phyloP scores from a whole-genome alignment of 352 stramenopile species.

The Globisporangium sylvaticum region DNA sequence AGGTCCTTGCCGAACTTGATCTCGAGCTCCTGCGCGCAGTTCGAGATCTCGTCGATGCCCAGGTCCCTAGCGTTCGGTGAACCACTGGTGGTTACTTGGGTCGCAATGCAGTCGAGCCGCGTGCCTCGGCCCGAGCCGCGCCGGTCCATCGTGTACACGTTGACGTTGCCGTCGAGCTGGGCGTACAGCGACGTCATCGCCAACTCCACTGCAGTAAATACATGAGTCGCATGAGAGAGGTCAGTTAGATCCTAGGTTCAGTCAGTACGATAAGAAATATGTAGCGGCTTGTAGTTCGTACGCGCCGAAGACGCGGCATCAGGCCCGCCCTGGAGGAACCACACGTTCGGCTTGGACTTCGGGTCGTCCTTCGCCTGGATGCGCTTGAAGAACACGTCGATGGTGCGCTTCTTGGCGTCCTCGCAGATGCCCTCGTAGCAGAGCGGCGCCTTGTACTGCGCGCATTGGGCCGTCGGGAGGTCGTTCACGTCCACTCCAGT shows the following conservation, averaged over 20 bases:
- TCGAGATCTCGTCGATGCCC: constrained; percentile 20
- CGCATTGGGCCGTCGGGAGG: constrained; percentile 23
- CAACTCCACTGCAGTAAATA: no score
- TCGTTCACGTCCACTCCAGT: neutral
- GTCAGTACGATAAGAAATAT: neutral
- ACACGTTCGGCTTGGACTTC: constrained; percentile 18
- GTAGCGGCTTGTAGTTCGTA: neutral
- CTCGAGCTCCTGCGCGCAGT: constrained; percentile 27
- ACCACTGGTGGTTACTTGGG: constrained; percentile 23
- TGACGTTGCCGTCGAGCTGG: constrained; percentile 26
- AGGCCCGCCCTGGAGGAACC: constrained; percentile 50
- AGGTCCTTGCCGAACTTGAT: constrained; percentile 24
- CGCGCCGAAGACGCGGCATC: constrained; percentile 5
- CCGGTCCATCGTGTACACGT: constrained; percentile 48
- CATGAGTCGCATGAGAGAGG: no score
- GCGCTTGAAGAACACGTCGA: constrained; percentile 50
- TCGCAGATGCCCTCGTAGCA: constrained; percentile 36
- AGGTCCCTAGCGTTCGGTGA: constrained; percentile 20
- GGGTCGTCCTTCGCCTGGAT: constrained; percentile 16
- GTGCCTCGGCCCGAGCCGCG: constrained; percentile 36
- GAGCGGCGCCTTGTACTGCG: constrained; percentile 29
- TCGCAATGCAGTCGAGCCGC: constrained; percentile 25
- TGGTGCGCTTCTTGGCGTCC: constrained; percentile 23
- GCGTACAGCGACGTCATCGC: constrained; percentile 30
- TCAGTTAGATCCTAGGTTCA: constrained; percentile 10